Conservation (phyloP, 2,329 filamentous ascomycete genomes). For the Fusarium multiceps region DNA sequence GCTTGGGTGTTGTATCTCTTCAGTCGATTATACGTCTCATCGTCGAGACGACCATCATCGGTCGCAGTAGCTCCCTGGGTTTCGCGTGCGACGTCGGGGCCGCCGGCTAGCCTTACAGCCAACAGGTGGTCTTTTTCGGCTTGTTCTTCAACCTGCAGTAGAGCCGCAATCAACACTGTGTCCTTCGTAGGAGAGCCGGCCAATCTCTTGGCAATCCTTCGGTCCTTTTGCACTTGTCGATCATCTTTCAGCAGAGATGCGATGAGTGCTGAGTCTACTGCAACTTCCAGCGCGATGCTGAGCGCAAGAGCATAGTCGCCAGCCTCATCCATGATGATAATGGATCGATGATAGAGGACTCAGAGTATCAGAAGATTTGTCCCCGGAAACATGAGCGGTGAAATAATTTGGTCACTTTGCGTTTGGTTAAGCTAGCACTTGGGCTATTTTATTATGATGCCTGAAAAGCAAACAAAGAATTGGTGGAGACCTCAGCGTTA, state of each 20-base stretch:
- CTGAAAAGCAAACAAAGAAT: background rate
- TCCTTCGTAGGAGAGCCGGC: no score
- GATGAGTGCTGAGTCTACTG: background rate
- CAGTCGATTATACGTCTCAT: background rate
- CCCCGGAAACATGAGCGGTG: fast-evolving
- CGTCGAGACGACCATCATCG: background rate
- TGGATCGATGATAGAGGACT: background rate
- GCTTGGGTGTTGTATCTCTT: background rate
- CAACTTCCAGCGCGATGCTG: background rate
- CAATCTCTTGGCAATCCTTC: no score
- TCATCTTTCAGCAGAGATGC: background rate
- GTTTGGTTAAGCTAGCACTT: background rate
- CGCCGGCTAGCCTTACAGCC: no score
- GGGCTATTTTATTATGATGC: background rate
- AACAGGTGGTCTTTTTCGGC: background rate
- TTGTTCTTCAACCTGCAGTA: background rate
- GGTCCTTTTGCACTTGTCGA: background rate
- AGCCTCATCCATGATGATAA: background rate
- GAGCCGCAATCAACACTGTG: background rate
- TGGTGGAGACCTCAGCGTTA: no score
- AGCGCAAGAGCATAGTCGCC: background rate
- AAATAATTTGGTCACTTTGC: background rate
- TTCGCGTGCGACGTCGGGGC: no score
- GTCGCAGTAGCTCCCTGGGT: no score
- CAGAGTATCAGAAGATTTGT: background rate